Base-by-base conservation (phyloP, 2,329 filamentous ascomycete genomes). In the Macrophomina phaseolina region DNA sequence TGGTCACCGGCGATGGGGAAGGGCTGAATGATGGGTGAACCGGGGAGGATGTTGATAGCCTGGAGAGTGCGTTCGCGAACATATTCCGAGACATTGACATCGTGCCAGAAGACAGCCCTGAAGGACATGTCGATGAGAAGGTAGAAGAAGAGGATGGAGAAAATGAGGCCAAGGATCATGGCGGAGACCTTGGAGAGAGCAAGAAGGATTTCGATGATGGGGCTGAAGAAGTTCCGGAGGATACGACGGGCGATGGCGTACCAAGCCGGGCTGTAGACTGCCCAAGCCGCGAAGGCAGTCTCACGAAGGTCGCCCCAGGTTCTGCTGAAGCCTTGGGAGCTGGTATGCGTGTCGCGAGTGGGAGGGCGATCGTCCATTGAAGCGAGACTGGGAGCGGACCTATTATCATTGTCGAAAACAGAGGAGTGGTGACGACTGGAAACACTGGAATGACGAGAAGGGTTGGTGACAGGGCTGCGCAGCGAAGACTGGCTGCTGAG, bases 231-330 rank as follows among this genome's bases (percentile, higher is more conserved):
- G 28, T 52, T 64, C 28, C 40, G 36, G 32, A 55, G 34, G 30
- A 61, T 61, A 62, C 30, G 49, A 11, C 53, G 61, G 16, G 58
- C 28, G 8, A 67, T 18, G 2, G 36, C 52, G 18, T 45, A 34
- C 36, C 18, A n/a, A 61, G 30, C 12, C 46, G 52, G 42, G 38
- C 11, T 23, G 34, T 52, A 12, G 34, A 48, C 7, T 34, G 66
- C 51, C 64, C 64, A 55, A 23, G 23, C 34, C 40, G 18, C 16
- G 52, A 49, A 46, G 18, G 36, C 66, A 49, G 58, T 18, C 45
- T 62, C 58, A 5, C 32, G 32, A 5, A 62, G 45, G n/a, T 62
- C 58, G 45, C 46, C 34, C 58, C 58, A 62, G 45, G 40, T 62
- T 30, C 11, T 49, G 45, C 23, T 28, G 45, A 36, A n/a, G n/a